These are phyloP conservation scores for Clarireedia sp. DNA, from an alignment of 2,329 filamentous ascomycete species.

Conservation along the genomic window DNA sequence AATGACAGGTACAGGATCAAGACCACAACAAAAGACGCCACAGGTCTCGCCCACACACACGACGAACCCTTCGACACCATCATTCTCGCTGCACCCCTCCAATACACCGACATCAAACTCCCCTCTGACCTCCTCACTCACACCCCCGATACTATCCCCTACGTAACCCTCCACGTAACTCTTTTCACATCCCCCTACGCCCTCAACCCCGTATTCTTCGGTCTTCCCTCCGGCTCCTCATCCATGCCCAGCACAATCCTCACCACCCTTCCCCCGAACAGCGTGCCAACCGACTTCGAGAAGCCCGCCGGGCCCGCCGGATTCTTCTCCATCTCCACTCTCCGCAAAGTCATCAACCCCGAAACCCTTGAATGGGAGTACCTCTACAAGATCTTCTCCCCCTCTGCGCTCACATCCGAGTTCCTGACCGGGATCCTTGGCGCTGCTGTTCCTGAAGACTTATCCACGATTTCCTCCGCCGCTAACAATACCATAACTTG, in stretches of 20 bases:
- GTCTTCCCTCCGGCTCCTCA: slow-evolving; percentile 43
- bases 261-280: slow-evolving; percentile 63
- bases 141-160: slow-evolving; percentile 70
- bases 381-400: slow-evolving; percentile 60
- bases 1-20: slow-evolving; percentile 40
- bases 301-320: slow-evolving; percentile 62
- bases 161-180: slow-evolving; percentile 80
- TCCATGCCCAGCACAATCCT: slow-evolving; percentile 66
- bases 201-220: slow-evolving; percentile 69
- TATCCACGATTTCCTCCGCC: slow-evolving; percentile 16
- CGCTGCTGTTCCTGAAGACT: slow-evolving; percentile 23
- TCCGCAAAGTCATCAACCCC: slow-evolving; percentile 57
- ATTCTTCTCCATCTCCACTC: slow-evolving; percentile 80
- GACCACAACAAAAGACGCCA: slow-evolving; percentile 13
- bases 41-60: slow-evolving; percentile 6
- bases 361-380: slow-evolving; percentile 45
- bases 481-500: slow-evolving; percentile 59
- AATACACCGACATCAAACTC: slow-evolving; percentile 63
- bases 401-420: slow-evolving; percentile 41
- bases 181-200: slow-evolving; percentile 71
- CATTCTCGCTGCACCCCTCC: slow-evolving; percentile 74
- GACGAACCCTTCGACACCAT: slow-evolving; percentile 61
- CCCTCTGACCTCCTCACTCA: slow-evolving; percentile 60
- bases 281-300: slow-evolving; percentile 36
- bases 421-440: slow-evolving; percentile 48